These are phyloP conservation scores for Solioccasus polychromus DNA, from an alignment of 768 basidiomycete species.

Conservation along the genomic window DNA sequence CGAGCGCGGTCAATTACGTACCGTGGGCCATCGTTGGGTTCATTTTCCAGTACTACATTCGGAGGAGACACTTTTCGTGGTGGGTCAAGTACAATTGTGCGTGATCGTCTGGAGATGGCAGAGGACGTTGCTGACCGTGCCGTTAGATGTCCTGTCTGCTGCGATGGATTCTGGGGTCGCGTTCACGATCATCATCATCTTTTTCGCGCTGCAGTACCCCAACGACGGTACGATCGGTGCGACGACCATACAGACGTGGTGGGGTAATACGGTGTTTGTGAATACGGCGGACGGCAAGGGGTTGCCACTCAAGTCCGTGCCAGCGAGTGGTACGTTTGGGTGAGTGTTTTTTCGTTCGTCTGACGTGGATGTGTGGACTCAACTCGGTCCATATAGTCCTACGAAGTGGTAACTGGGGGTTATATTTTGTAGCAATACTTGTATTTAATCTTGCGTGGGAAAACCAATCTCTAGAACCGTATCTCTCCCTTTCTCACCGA, in stretches of 20 bases:
- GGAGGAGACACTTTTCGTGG: conserved; percentile 61
- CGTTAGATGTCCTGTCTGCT: conserved; percentile 60
- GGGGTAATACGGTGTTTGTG: conserved; percentile 55
- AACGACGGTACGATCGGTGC: conserved; percentile 55
- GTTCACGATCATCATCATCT: conserved; percentile 50
- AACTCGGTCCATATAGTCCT: no score
- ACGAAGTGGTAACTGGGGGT: no score
- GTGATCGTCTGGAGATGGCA: neutral
- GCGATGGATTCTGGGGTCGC: conserved; percentile 72
- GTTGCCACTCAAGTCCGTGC: conserved; percentile 11
- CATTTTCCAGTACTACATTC: conserved; percentile 61
- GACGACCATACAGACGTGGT: conserved; percentile 57
- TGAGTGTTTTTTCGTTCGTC: no score
- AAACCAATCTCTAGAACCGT: no score
- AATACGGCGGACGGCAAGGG: conserved; percentile 21
- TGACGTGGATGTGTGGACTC: no score
- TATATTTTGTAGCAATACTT: no score
- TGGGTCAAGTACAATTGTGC: conserved; percentile 56
- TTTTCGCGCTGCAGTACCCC: conserved; percentile 66
- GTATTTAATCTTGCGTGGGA: no score
- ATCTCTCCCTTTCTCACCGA: no score
- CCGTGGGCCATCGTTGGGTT: conserved; percentile 66
- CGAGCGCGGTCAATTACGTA: conserved; percentile 63
- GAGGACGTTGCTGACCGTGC: conserved; percentile 14
- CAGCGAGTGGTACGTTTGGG: conserved; percentile 25